Evolutionary conservation across 2,329 filamentous ascomycete species (phyloP).

Genomic region (Phyllosticta citriasiana): DNA sequence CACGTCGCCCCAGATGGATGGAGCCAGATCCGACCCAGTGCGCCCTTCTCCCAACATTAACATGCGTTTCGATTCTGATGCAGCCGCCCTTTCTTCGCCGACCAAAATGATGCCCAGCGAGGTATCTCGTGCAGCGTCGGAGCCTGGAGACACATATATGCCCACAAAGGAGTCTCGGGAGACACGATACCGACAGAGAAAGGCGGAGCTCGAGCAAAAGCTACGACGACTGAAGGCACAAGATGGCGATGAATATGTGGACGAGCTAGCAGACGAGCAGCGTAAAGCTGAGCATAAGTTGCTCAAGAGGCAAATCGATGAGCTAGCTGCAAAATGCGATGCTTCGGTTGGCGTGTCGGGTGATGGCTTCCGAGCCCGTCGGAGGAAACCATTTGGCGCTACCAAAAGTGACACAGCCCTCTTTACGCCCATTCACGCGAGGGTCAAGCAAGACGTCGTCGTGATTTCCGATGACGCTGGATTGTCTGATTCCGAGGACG

Average conservation of each 20-base stretch:
- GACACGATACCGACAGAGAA: constrained; percentile 18
- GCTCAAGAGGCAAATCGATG: background rate
- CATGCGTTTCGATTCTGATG: constrained; percentile 28
- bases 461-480: constrained; percentile 15
- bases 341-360: background rate
- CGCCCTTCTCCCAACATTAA: constrained; percentile 36
- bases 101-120: constrained; percentile 18
- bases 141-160: constrained; percentile 33
- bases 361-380: constrained; percentile 15
- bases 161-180: constrained; percentile 38
- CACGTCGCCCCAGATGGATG: constrained; percentile 32
- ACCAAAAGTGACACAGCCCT: constrained; percentile 13
- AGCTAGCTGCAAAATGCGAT: background rate
- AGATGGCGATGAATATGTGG: constrained; percentile 12
- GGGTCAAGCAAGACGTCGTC: constrained; percentile 12
- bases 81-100: constrained; percentile 28
- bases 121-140: constrained; percentile 23
- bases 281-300: constrained; percentile 16
- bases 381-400: background rate
- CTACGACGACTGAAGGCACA: constrained; percentile 9
- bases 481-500: constrained; percentile 20
- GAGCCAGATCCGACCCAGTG: constrained; percentile 32
- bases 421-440: constrained; percentile 19
- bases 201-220: constrained; percentile 8
- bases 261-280: constrained; percentile 17